Conservation (phyloP, 805 yeast genomes). For the Metschnikowia noctiluminum region DNA sequence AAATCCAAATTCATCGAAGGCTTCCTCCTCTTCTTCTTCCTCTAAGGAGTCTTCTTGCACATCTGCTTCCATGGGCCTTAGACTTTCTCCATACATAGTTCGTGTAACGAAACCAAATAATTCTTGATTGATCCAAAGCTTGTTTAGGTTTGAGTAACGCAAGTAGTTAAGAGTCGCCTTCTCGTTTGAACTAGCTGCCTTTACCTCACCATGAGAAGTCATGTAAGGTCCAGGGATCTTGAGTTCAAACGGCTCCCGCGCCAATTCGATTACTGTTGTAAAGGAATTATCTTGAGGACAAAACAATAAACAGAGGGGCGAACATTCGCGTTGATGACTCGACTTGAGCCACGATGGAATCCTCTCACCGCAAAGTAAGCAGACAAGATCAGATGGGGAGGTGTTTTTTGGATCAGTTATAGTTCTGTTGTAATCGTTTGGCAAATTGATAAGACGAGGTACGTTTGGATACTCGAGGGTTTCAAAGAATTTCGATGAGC, state of each 20-base stretch:
- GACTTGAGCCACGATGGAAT: background rate
- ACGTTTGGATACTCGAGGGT: slow-evolving; percentile 53
- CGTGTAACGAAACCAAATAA: slow-evolving; percentile 47
- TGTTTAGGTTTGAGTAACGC: slow-evolving; percentile 56
- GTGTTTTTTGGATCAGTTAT: slow-evolving; percentile 20
- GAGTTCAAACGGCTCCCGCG: slow-evolving; percentile 23
- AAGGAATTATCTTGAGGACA: slow-evolving; percentile 25
- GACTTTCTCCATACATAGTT: slow-evolving; percentile 10
- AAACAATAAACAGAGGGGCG: slow-evolving; percentile 5
- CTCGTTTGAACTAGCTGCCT: slow-evolving; percentile 49
- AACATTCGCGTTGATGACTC: slow-evolving; percentile 9
- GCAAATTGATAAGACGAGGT: slow-evolving; percentile 50
- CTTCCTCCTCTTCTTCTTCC: slow-evolving; percentile 13
- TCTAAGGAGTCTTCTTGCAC: slow-evolving; percentile 3
- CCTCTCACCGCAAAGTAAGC: slow-evolving; percentile 34
- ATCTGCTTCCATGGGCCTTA: slow-evolving; percentile 8
- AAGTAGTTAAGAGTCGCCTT: slow-evolving; percentile 54
- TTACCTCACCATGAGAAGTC: slow-evolving; percentile 73
- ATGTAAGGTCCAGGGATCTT: slow-evolving; percentile 64
- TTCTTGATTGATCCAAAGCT: slow-evolving; percentile 60
- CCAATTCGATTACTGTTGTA: slow-evolving; percentile 24
- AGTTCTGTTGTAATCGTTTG: slow-evolving; percentile 36
- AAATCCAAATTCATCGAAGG: slow-evolving; percentile 9
- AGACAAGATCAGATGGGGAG: slow-evolving; percentile 23
- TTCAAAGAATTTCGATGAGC: background rate